Base-by-base conservation (phyloP, 2,329 filamentous ascomycete species). In the Fusarium sp. region DNA sequence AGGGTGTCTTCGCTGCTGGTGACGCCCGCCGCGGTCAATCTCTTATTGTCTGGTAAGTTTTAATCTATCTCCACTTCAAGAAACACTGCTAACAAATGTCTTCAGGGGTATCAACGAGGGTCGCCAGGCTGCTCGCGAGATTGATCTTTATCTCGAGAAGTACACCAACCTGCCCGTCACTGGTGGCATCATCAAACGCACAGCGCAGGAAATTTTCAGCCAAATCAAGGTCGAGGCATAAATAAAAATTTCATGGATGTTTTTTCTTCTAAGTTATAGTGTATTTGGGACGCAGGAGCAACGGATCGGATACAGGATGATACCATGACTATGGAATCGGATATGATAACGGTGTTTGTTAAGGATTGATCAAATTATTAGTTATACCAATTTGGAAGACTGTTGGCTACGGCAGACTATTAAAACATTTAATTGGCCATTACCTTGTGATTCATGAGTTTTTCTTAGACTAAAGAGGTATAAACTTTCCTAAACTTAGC, bases 11-110 rank as follows among this genome's bases (percentile, higher is more conserved):
- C 81, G 94, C 95, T 67, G 95, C 95, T 68, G 95, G 95, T 83
- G 95, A 98, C 83, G 98, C 95, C 83, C 92, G 95, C 68, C 92
- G 95, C 78, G 95, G 95, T 61, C 95, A 98, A 84, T 97, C 94
- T 60, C 86, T 98, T 64, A 98, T 98, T 82, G 95, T 98, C 73
- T 98, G 95, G 94, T 93, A 87, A 88, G 90, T 86, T 63, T 53
- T 14, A 5, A 6, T 46, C 0, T 15, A 32, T n/a, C 11, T 15
- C 10, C 7, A 2, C 13, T n/a, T 18, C 8, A 9, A 59, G 37
- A 50, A 13, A 13, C 54, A 53, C 54, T 20, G 48, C 49, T 60
- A 58, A 62, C 49, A 54, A 32, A 23, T 54, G 53, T 35, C 56
- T 23, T 40, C 70, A 92, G 91, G 92, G 95, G 95, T 80, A 98